Evolutionary conservation across 2,329 filamentous ascomycete genomes (phyloP).

Genomic region (Aspergillus neoniger): DNA sequence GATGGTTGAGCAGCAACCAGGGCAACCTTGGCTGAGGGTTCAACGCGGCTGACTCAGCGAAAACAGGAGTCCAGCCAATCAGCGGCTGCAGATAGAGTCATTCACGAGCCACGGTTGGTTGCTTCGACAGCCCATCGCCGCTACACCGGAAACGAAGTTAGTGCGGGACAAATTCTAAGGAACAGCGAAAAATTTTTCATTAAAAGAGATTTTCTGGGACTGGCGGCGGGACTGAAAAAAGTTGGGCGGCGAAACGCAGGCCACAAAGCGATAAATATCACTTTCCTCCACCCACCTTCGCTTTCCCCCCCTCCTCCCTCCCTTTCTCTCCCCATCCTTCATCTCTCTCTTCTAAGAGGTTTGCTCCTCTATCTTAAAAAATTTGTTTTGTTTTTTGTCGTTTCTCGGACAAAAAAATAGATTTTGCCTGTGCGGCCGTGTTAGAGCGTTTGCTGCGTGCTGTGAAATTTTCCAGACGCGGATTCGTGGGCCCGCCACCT

Average conservation of each 20-base stretch:
- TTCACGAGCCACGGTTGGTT: slow-evolving; percentile 24
- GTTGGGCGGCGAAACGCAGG: slow-evolving; percentile 35
- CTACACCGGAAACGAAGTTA: slow-evolving; percentile 23
- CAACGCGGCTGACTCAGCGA: not conserved
- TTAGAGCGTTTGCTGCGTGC: slow-evolving; percentile 40
- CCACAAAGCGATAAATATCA: slow-evolving; percentile 46
- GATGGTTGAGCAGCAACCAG: not conserved
- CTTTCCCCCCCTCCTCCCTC: slow-evolving; percentile 25
- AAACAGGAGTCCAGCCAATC: slow-evolving; percentile 12
- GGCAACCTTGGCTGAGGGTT: too few species aligned
- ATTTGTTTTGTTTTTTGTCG: slow-evolving; percentile 32
- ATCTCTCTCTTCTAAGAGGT: slow-evolving; percentile 34
- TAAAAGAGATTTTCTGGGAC: slow-evolving; percentile 19
- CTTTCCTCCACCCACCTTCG: slow-evolving; percentile 20
- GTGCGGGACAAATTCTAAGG: slow-evolving; percentile 25
- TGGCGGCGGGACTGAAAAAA: slow-evolving; percentile 9
- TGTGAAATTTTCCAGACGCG: slow-evolving; percentile 29
- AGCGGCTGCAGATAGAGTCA: slow-evolving; percentile 17
- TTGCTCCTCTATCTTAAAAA: slow-evolving; percentile 35
- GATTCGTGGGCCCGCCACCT: slow-evolving; percentile 30
- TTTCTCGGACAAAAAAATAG: slow-evolving; percentile 38
- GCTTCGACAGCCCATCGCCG: slow-evolving; percentile 19
- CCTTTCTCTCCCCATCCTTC: slow-evolving; percentile 12
- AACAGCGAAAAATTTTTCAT: slow-evolving; percentile 21
- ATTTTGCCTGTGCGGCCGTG: slow-evolving; percentile 26